Evolutionary conservation across 139 green algal species (phyloP), one percentile per base, ranked within the genome.

Genomic region (Chlamydomonas sphaeroides): DNA sequence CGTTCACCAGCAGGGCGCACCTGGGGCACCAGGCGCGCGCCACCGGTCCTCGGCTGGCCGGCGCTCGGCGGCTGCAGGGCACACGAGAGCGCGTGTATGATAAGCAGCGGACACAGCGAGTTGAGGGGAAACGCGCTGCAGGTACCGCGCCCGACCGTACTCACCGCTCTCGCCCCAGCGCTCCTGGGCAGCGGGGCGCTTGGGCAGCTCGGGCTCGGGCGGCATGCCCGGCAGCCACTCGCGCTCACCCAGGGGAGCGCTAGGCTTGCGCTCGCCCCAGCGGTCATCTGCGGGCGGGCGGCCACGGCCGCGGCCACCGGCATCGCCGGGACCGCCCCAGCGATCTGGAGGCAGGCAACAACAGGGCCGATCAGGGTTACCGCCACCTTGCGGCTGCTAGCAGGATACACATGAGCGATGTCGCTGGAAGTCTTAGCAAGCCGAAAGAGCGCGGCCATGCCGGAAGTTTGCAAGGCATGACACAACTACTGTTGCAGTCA

Each of bases 151-250:
- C n/a, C n/a, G n/a, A n/a, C n/a, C n/a, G 30, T 1, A 67, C 72
- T 80, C 59, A 80, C 74, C 20, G 38, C 71, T 59, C 3, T 41
- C 28, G 25, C 42, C 62, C 75, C 75, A 82, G 75, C 75, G 75
- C 42, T 82, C 75, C 25, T 42, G 51, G 48, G 53, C 30, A 15
- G 72, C 65, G 28, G 75, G 75, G 42, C 75, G 75, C 75, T 82
- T 82, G 61, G 75, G 75, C 75, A 82, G 59, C 42, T 82, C 75
- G 32, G 75, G 33, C 75, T 82, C 75, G 28, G 75, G 75, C 10
- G 75, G 75, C 75, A 82, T 82, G 18, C 75, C 75, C 0, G 75
- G 75, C 18, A 82, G 75, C 75, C 75, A 82, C 33, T 82, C 75
- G 0, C 75, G 61, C 61, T 82, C 75, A 3, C 30, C 73, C 1